A percentile compares a stretch with the other conserved stretches of the same genome.
These are phyloP conservation scores for Rosa lucieae DNA, from an alignment of 306 rosid species.

Conservation along the genomic window DNA sequence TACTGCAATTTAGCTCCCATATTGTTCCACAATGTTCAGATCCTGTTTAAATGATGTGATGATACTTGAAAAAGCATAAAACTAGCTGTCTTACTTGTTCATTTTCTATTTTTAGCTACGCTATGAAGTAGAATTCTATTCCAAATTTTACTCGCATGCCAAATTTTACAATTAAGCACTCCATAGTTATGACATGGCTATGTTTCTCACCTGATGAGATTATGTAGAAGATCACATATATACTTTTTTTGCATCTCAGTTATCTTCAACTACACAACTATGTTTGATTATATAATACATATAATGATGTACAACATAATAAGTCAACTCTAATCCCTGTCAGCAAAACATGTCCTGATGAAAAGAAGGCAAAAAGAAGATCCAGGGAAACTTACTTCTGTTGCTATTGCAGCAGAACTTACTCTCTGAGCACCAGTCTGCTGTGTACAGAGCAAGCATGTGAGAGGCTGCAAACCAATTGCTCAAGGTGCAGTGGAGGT, in stretches of 20 bases:
- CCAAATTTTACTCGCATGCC: neutral
- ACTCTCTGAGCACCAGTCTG: neutral
- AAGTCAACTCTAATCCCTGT: neutral
- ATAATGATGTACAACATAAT: neutral
- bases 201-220: neutral
- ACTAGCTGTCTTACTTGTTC: neutral
- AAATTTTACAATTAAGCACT: neutral
- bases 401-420: neutral
- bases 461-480: conserved; percentile 5
- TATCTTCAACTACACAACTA: neutral
- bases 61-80: neutral
- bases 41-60: neutral
- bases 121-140: neutral
- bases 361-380: conserved; percentile 5
- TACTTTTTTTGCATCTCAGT: neutral
- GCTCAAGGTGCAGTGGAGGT: neutral
- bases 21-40: neutral
- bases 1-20: neutral
- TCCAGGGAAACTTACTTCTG: conserved; percentile 17
- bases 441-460: conserved; percentile 2
- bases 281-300: neutral
- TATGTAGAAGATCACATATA: neutral
- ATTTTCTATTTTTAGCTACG: neutral
- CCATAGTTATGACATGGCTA: neutral
- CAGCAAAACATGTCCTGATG: neutral